These are phyloP conservation scores for Xylaria sp. DNA, from an alignment of 2,329 filamentous ascomycete species.

Conservation along the genomic window DNA sequence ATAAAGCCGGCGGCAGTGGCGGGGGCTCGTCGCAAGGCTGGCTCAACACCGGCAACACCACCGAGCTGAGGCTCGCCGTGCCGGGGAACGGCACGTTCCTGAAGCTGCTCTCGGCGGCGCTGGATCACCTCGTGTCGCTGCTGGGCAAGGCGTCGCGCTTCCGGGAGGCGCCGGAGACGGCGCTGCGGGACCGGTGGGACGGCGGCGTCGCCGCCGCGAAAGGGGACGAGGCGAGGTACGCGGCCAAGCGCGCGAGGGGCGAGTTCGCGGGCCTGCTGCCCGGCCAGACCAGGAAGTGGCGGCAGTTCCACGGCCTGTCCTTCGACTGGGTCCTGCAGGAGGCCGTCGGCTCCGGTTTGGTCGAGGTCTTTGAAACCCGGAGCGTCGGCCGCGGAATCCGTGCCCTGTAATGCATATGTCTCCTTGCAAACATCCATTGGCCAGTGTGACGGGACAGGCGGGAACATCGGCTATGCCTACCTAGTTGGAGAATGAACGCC, in stretches of 20 bases:
- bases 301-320: slow-evolving; percentile 66
- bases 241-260: slow-evolving; percentile 53
- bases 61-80: slow-evolving; percentile 60
- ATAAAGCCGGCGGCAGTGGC: slow-evolving; percentile 61
- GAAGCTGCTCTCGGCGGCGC: slow-evolving; percentile 63
- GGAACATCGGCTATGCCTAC: too few relatives aligned
- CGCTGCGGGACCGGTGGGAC: slow-evolving; percentile 71
- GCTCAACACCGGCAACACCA: slow-evolving; percentile 36
- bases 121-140: slow-evolving; percentile 63
- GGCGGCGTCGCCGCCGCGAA: slow-evolving; percentile 60
- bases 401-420: slow-evolving; percentile 38
- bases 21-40: slow-evolving; percentile 44
- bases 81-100: slow-evolving; percentile 70
- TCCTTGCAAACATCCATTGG: too few relatives aligned
- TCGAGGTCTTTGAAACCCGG: slow-evolving; percentile 75
- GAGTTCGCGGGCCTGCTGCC: slow-evolving; percentile 61
- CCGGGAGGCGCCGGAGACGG: slow-evolving; percentile 63
- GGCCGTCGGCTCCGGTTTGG: slow-evolving; percentile 68
- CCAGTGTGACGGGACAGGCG: too few relatives aligned
- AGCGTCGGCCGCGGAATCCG: slow-evolving; percentile 71
- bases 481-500: too few relatives aligned
- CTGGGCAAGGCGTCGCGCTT: slow-evolving; percentile 62
- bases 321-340: slow-evolving; percentile 75
- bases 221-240: slow-evolving; percentile 48
- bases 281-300: slow-evolving; percentile 70